These are phyloP conservation scores for Pythium phragmiticola DNA, from an alignment of 352 stramenopile species.

Conservation along the genomic window DNA sequence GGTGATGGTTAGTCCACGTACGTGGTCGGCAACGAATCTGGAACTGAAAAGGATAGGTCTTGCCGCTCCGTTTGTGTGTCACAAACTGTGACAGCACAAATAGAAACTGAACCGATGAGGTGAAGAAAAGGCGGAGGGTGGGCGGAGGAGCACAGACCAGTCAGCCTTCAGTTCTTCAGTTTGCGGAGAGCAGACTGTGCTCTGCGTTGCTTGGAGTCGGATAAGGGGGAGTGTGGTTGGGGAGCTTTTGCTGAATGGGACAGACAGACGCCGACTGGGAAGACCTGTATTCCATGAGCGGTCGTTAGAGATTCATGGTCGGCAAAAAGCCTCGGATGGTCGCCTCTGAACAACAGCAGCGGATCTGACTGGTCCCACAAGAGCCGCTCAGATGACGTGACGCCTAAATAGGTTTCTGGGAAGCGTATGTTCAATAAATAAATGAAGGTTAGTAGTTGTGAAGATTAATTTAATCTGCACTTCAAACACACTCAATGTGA, in stretches of 20 bases:
- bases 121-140: neutral
- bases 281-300: constrained; percentile 2
- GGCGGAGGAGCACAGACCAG: neutral
- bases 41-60: too few species aligned
- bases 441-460: neutral
- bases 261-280: neutral
- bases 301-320: constrained; percentile 19
- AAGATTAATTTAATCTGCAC: too few species aligned
- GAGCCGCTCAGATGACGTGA: neutral
- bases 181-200: too few species aligned
- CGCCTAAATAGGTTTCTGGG: neutral
- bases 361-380: constrained; percentile 8
- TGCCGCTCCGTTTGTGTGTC: too few species aligned
- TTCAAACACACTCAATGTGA: too few species aligned
- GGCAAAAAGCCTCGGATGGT: neutral
- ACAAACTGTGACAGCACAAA: too few species aligned
- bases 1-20: neutral
- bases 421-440: neutral
- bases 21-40: neutral
- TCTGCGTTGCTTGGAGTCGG: too few species aligned
- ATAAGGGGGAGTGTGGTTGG: too few species aligned
- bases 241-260: neutral
- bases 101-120: too few species aligned
- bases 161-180: too few species aligned
- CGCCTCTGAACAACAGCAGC: constrained; percentile 4